Percentiles rank a stretch among this genome's conserved stretches.
Conservation (phyloP, 1,139 yeast species). For the Geotrichum reessii region DNA sequence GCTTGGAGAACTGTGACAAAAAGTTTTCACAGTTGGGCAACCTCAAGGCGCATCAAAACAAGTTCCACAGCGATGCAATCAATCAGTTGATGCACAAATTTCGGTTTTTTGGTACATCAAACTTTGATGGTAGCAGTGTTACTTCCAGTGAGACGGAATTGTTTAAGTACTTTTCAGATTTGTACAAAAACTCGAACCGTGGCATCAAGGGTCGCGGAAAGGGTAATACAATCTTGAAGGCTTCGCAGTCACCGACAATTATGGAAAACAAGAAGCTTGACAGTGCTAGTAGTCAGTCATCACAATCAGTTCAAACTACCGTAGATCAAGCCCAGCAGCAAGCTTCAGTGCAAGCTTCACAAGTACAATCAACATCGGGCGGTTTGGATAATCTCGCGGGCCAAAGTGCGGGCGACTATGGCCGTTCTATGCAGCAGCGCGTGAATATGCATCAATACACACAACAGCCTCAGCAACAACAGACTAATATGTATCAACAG, state of each 20-base stretch:
- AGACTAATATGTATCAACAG: background rate
- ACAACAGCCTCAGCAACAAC: background rate
- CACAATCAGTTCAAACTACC: background rate
- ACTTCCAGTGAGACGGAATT: slow-evolving; percentile 63
- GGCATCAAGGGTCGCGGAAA: slow-evolving; percentile 91
- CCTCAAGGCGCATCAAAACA: slow-evolving; percentile 86
- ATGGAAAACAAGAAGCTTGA: background rate
- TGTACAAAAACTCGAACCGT: slow-evolving; percentile 81
- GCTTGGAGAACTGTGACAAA: slow-evolving; percentile 74
- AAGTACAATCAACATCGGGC: background rate
- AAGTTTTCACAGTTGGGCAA: slow-evolving; percentile 89
- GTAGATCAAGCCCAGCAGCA: background rate
- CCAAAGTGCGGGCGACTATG: background rate
- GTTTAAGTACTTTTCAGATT: slow-evolving; percentile 67
- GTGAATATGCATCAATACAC: background rate
- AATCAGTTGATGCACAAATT: slow-evolving; percentile 50
- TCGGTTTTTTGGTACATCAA: slow-evolving; percentile 25
- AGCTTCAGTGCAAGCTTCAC: background rate
- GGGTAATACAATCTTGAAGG: background rate
- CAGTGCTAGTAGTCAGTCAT: background rate
- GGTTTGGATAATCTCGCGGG: background rate
- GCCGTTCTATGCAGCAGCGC: background rate
- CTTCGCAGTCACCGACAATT: background rate
- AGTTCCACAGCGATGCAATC: slow-evolving; percentile 72
- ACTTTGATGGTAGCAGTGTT: slow-evolving; percentile 39